A percentile compares a stretch with the other conserved stretches of the same genome.
Conservation (phyloP, 2,329 filamentous ascomycete genomes). For the Coniochaeta hoffmannii region DNA sequence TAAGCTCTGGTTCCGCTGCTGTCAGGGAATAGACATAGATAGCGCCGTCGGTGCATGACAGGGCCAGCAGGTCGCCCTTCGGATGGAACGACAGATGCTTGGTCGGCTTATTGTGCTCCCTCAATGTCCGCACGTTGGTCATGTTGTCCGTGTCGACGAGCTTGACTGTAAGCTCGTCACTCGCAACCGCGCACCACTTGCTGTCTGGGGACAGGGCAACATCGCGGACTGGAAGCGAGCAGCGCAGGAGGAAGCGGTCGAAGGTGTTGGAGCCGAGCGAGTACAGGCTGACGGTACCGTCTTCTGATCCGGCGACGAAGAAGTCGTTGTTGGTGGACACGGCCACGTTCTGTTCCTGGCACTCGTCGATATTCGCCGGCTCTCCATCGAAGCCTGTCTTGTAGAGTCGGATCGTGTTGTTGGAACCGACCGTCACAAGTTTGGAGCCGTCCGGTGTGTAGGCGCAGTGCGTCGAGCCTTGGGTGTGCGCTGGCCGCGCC, state of each 20-base stretch:
- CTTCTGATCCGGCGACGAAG: slow-evolving; percentile 85
- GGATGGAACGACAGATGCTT: slow-evolving; percentile 88
- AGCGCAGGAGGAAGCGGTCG: slow-evolving; percentile 75
- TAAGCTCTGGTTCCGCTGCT: slow-evolving; percentile 69
- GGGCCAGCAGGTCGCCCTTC: slow-evolving; percentile 64
- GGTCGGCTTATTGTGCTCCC: slow-evolving; percentile 79
- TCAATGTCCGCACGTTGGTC: slow-evolving; percentile 65
- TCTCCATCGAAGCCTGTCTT: slow-evolving; percentile 88
- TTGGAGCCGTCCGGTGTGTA: slow-evolving; percentile 86
- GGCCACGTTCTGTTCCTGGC: slow-evolving; percentile 75
- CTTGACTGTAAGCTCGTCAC: slow-evolving; percentile 89
- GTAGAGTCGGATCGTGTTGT: slow-evolving; percentile 90
- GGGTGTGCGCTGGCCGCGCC: slow-evolving; percentile 68
- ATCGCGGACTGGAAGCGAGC: slow-evolving; percentile 80
- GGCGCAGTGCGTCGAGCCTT: slow-evolving; percentile 76
- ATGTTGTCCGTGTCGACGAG: slow-evolving; percentile 78
- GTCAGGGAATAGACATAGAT: slow-evolving; percentile 85
- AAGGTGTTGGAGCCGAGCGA: slow-evolving; percentile 67
- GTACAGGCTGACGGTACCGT: slow-evolving; percentile 93
- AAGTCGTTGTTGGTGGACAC: slow-evolving; percentile 71
- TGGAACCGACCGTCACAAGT: slow-evolving; percentile 84
- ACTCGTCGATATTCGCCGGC: slow-evolving; percentile 86
- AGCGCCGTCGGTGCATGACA: slow-evolving; percentile 83
- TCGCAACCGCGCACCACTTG: slow-evolving; percentile 90
- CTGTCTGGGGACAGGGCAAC: slow-evolving; percentile 74